These are phyloP conservation scores for Poa annua DNA, from an alignment of 176 grass and related monocot species.

Conservation along the genomic window DNA sequence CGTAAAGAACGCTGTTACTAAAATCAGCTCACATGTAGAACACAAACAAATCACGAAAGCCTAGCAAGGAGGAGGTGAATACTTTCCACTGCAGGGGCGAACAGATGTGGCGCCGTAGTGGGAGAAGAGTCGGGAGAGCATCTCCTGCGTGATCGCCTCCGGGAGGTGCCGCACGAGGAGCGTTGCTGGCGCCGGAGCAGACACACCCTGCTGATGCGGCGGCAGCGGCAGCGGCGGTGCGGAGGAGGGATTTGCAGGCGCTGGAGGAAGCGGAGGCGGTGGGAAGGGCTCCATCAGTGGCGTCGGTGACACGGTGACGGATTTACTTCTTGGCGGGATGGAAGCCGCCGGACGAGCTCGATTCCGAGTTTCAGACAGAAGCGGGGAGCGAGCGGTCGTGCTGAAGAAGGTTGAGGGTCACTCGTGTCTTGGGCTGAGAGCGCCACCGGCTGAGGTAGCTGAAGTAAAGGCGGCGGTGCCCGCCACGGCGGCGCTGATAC, in stretches of 20 bases:
- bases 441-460: no score
- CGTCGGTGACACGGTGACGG: neutral
- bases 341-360: neutral
- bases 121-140: conserved; percentile 86
- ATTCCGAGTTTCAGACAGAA: neutral
- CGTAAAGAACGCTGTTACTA: neutral
- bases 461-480: no score
- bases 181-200: conserved; percentile 43
- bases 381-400: neutral
- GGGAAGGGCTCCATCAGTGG: conserved; percentile 40
- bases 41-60: neutral
- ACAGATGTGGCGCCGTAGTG: conserved; percentile 81
- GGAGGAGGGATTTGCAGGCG: neutral
- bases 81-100: conserved; percentile 87
- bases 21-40: conserved; percentile 18
- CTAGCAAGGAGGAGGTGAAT: neutral
- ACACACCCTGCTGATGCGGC: neutral
- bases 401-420: neutral
- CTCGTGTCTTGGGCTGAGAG: no score
- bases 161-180: conserved; percentile 91
- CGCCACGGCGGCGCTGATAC: no score
- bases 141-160: conserved; percentile 77
- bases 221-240: conserved; percentile 11
- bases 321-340: neutral
- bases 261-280: conserved; percentile 19